Base-by-base conservation (phyloP, 1,284 basidiomycete genomes). In the Abortiporus biennis region DNA sequence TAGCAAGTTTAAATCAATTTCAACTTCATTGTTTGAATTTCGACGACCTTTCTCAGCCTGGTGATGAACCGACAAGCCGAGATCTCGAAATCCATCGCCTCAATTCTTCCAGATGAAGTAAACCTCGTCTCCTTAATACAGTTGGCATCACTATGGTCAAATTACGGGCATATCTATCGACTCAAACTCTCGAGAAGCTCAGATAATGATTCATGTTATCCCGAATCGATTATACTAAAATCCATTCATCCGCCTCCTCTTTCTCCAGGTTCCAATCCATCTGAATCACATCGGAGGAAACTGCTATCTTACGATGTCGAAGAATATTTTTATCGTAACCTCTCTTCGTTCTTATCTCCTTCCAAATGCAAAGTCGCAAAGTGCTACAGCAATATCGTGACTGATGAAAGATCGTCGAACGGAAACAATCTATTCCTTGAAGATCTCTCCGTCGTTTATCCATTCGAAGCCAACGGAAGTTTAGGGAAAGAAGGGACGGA, bases 271-370 rank as follows among this genome's bases (percentile, higher is more conserved):
- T 35, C 25, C 31, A 44, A 25, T 36, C 19, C 41, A 13, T 23
- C 19, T 32, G 51, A 52, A 34, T 50, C 49, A 12, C 46, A 52
- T 30, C 19, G 46, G 16, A 44, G 51, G 16, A 52, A 50, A 35
- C 40, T 52, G 4, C 45, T 52, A 32, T 50, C 51, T n/a, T 52
- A 52, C 38, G 44, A 42, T 11, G 39, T 48, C 8, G 51, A 50
- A 43, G 44, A 48, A 21, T 52, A 45, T 45, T 52, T 52, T 37
- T 52, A 52, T 32, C 37, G 36, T 6, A 36, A 50, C 29, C 45
- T 47, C 19, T n/a, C 46, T 9, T 21, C 35, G 13, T 22, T 8
- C 4, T 31, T 46, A 6, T 36, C 23, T 22, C 32, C 31, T 13
- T 19, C 22, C 12, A 6, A 21, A 6, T 39, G 46, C 3, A 47